Evolutionary conservation across 2,329 filamentous ascomycete genomes (phyloP).

Genomic region (Sclerotinia spermophila): DNA sequence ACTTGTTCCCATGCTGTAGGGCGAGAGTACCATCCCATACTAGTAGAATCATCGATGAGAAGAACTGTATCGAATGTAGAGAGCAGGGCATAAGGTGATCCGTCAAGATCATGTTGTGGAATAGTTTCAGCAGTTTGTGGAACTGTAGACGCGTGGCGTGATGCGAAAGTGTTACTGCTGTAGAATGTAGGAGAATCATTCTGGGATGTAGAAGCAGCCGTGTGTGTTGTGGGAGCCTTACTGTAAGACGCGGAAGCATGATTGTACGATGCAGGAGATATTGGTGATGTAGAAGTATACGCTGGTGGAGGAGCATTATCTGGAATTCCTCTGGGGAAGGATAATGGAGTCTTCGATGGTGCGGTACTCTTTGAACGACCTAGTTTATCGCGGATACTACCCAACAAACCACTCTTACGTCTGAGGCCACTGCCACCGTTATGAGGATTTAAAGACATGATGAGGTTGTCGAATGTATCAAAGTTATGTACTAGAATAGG

Average conservation of each 20-base stretch:
- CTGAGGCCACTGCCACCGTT: background rate
- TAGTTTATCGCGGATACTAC: constrained; percentile 3
- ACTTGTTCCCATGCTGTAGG: constrained; percentile 69
- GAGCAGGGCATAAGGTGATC: constrained; percentile 66
- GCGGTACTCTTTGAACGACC: constrained; percentile 7
- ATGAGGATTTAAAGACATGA: constrained; percentile 6
- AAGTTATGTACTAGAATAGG: constrained; percentile 4
- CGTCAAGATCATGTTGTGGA: background rate
- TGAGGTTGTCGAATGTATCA: background rate
- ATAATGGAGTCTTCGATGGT: background rate
- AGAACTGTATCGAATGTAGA: constrained; percentile 80
- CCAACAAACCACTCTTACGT: background rate
- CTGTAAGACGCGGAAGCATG: no score
- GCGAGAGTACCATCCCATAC: constrained; percentile 56
- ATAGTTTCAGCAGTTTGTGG: background rate
- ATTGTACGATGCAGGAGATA: background rate
- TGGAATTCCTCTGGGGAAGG: background rate
- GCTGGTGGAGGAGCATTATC: constrained; percentile 3
- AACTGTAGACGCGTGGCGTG: background rate
- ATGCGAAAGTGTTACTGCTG: background rate
- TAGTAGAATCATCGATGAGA: constrained; percentile 86
- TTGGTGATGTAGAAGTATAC: background rate
- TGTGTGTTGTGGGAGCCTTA: background rate
- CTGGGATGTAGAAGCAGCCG: background rate
- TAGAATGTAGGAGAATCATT: background rate